Base-by-base conservation (phyloP, 768 basidiomycete genomes). In the Tricholoma flavovirens region DNA sequence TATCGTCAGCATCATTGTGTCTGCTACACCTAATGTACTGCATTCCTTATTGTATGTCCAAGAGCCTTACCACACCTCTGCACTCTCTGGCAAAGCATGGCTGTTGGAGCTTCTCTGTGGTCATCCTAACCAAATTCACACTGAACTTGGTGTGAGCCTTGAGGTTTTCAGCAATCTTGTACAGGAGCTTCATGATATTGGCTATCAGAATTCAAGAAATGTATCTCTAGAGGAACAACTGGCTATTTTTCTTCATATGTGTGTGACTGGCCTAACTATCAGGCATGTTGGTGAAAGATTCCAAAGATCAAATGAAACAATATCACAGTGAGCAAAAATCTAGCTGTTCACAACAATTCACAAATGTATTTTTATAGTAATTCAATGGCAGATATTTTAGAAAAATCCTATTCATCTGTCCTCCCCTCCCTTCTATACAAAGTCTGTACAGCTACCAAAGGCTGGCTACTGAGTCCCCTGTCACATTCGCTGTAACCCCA, bases 161-260 rank as follows among this genome's bases (percentile, higher is more conserved):
- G 43, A 66, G 43, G 61, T 66, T 5, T 69, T 67, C 49, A 11
- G 42, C 3, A 40, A n/a, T 0, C 53, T 69, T 11, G 42, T 64
- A 1, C 15, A 42, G 8, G 40, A 63, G 45, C 29, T 60, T 54
- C 29, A 32, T 11, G 5, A 29, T 22, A 9, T 53, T 10, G 59
- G 57, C 22, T 50, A 52, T 22, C 17, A n/a, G 1, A 49, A 33
- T 26, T 61, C 57, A 3, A 53, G 36, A 15, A 11, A 58, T 58
- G 60, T 66, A 6, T 19, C 54, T 8, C 36, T 68, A 0, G 53
- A 63, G 26, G 66, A 69, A 48, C 60, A 65, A 42, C 56, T 56
- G 2, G 67, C 67, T 35, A 69, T 68, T 17, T 70, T 69, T 49
- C 55, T 70, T 8, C 68, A 68, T 35, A 63, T 56, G 15, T 59